A percentile compares a stretch with the other conserved stretches of the same genome.
Conservation (phyloP, 2,329 filamentous ascomycete species). For the Furcasterigmium furcatum region DNA sequence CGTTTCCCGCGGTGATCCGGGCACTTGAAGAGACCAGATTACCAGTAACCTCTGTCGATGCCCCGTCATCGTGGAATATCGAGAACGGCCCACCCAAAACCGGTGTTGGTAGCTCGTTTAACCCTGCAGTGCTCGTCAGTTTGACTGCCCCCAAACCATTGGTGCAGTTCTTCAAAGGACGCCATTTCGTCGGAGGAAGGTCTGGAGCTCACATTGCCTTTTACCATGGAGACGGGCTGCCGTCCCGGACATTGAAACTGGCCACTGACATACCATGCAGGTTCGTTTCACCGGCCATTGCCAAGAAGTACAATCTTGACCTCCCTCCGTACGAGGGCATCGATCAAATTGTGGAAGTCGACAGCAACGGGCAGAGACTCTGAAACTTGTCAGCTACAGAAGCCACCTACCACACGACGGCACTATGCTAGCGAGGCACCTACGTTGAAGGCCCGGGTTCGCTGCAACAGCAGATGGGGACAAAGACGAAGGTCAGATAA, state of each 20-base stretch:
- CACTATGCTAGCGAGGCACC: no score
- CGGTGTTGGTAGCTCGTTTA: slow-evolving; percentile 76
- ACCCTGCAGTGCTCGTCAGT: slow-evolving; percentile 78
- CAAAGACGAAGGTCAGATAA: slow-evolving; percentile 36
- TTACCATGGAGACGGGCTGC: slow-evolving; percentile 13
- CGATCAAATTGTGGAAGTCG: slow-evolving; percentile 85
- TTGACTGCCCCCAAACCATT: slow-evolving; percentile 92
- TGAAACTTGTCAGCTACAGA: no score
- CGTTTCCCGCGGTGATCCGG: slow-evolving; percentile 78
- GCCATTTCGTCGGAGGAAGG: slow-evolving; percentile 89
- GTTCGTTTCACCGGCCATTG: slow-evolving; percentile 75
- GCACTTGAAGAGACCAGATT: slow-evolving; percentile 70
- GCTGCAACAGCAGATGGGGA: no score
- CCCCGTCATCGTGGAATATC: slow-evolving; percentile 93
- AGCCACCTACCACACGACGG: no score
- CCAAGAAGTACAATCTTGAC: slow-evolving; percentile 82
- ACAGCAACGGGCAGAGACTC: slow-evolving; percentile 46
- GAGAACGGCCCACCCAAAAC: slow-evolving; percentile 76
- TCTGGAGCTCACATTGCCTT: slow-evolving; percentile 30
- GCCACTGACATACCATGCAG: no score
- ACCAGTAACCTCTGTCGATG: slow-evolving; percentile 86
- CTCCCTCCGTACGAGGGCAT: slow-evolving; percentile 79
- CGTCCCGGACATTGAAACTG: no score
- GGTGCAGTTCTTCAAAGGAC: slow-evolving; percentile 76
- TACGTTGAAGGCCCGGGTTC: no score